Evolutionary conservation across 306 rosid species (phyloP).

Genomic region (Clitoria ternatea): DNA sequence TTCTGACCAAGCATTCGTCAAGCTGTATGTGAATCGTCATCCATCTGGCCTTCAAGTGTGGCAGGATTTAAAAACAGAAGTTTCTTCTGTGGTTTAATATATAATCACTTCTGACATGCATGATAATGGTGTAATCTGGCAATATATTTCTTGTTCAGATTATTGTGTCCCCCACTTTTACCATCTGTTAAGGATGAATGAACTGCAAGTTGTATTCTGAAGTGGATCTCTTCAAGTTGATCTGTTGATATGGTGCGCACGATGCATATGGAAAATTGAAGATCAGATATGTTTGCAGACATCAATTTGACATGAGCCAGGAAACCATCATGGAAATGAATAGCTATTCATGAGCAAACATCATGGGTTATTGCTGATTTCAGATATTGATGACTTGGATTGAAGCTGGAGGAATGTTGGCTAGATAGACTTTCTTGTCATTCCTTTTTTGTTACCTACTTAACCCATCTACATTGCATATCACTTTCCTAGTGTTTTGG

Average conservation of each 20-base stretch:
- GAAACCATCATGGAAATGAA: background rate
- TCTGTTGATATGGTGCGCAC: background rate
- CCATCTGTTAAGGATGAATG: slow-evolving; percentile 4
- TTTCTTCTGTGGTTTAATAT: slow-evolving; percentile 20
- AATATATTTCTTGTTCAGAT: background rate
- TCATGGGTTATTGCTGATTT: slow-evolving; percentile 9
- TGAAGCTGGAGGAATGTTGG: slow-evolving; percentile 18
- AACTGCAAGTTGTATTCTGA: background rate
- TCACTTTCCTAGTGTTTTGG: background rate
- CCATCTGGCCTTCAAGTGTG: slow-evolving; percentile 63
- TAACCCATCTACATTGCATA: background rate
- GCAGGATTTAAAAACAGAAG: slow-evolving; percentile 49
- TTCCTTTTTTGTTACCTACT: background rate
- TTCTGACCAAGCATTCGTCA: slow-evolving; percentile 39
- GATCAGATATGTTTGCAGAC: background rate
- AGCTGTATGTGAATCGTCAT: slow-evolving; percentile 51
- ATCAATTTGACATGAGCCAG: background rate
- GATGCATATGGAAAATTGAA: slow-evolving; percentile 12
- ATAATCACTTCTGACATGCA: background rate
- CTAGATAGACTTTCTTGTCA: background rate
- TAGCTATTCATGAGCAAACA: slow-evolving; percentile 7
- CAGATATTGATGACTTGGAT: slow-evolving; percentile 1
- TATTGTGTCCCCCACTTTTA: background rate
- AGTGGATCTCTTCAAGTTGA: background rate
- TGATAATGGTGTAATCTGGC: slow-evolving; percentile 4